Evolutionary conservation across 1,284 basidiomycete genomes (phyloP).

Genomic region (Ceratobasidium sp.): DNA sequence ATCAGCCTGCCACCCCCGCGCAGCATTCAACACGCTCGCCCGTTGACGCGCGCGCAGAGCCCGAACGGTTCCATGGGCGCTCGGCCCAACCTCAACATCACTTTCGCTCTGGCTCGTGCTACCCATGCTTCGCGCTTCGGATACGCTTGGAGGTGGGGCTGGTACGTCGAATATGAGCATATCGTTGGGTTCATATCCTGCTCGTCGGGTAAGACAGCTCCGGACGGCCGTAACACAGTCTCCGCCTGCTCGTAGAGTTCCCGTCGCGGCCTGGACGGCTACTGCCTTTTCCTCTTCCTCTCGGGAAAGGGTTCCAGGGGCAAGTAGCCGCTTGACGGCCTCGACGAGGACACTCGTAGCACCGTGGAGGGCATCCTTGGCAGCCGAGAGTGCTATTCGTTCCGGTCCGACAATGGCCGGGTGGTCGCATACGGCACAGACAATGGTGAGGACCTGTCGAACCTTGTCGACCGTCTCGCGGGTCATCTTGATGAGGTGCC

Average conservation of each 20-base stretch:
- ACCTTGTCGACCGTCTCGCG: slow-evolving; percentile 93
- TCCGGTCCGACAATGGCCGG: slow-evolving; percentile 62
- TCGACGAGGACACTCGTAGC: slow-evolving; percentile 89
- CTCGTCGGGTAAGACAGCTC: slow-evolving; percentile 69
- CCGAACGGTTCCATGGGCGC: not conserved
- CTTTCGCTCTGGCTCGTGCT: slow-evolving; percentile 12
- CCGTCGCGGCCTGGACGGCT: slow-evolving; percentile 82
- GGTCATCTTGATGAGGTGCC: slow-evolving; percentile 92
- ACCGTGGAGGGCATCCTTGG: slow-evolving; percentile 84
- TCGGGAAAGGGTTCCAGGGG: slow-evolving; percentile 61
- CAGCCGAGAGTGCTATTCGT: slow-evolving; percentile 64
- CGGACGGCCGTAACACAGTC: slow-evolving; percentile 87
- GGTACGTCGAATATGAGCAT: slow-evolving; percentile 21
- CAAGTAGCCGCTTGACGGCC: slow-evolving; percentile 62
- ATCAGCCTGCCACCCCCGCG: not conserved
- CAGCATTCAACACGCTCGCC: not conserved
- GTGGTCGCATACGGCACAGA: slow-evolving; percentile 84
- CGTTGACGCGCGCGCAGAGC: not conserved
- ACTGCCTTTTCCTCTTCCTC: slow-evolving; percentile 80
- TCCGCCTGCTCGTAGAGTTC: slow-evolving; percentile 84
- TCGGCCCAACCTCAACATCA: not conserved
- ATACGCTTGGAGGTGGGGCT: slow-evolving; percentile 14
- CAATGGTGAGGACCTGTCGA: slow-evolving; percentile 88
- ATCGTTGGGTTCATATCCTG: slow-evolving; percentile 57
- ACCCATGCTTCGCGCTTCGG: slow-evolving; percentile 16